phyloP scores from a whole-genome alignment of 1,284 basidiomycete genomes.

The Taiwanofungus camphoratus region DNA sequence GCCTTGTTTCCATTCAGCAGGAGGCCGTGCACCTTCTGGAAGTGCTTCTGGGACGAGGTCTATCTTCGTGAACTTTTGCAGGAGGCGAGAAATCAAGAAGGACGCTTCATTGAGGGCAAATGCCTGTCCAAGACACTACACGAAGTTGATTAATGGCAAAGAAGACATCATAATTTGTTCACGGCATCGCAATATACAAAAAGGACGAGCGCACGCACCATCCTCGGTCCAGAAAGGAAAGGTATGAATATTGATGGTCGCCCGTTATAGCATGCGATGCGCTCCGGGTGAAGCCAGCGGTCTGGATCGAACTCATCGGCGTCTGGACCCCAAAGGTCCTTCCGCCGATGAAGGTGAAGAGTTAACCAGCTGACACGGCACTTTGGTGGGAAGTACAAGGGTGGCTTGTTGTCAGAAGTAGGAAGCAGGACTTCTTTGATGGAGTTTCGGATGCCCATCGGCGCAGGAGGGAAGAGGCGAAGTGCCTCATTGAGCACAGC shows the following conservation, averaged over 20 bases:
- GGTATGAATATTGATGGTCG: constrained; percentile 50
- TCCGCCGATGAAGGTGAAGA: constrained; percentile 19
- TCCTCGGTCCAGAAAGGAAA: constrained; percentile 50
- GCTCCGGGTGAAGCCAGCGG: constrained; percentile 44
- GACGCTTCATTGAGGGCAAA: constrained; percentile 36
- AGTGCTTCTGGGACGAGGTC: constrained; percentile 50
- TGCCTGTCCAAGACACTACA: constrained; percentile 12
- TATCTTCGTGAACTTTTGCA: constrained; percentile 58
- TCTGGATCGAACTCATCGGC: constrained; percentile 46
- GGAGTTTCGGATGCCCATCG: constrained; percentile 10
- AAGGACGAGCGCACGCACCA: constrained; percentile 32
- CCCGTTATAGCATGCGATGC: constrained; percentile 37
- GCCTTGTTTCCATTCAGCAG: constrained; percentile 49
- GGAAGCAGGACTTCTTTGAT: constrained; percentile 7
- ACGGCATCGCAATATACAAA: constrained; percentile 38
- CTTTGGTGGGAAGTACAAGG: constrained; percentile 4
- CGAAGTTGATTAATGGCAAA: background rate
- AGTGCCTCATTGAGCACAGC: constrained; percentile 14
- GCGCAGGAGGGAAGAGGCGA: constrained; percentile 11
- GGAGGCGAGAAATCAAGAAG: constrained; percentile 31
- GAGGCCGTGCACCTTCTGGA: constrained; percentile 50
- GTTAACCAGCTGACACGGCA: constrained; percentile 8
- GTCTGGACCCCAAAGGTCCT: constrained; percentile 20
- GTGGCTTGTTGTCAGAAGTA: background rate
- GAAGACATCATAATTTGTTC: background rate